These are phyloP conservation scores for Dactylellina leptospora DNA, from an alignment of 2,329 filamentous ascomycete species.

Conservation along the genomic window DNA sequence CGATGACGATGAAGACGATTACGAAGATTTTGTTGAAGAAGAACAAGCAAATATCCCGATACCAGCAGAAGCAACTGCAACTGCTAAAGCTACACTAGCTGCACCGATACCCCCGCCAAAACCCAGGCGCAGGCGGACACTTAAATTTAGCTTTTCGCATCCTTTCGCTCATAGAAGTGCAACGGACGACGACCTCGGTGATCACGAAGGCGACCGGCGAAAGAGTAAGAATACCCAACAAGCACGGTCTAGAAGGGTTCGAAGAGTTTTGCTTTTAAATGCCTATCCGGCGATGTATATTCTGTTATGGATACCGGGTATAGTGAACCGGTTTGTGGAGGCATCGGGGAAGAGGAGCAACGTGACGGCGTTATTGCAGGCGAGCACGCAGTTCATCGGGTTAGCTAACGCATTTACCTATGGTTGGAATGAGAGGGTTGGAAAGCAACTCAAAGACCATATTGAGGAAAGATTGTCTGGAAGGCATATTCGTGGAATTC, in stretches of 20 bases:
- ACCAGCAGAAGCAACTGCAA: background rate
- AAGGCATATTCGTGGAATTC: background rate
- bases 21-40: background rate
- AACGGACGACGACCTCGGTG: constrained; percentile 19
- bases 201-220: constrained; percentile 14
- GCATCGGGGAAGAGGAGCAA: constrained; percentile 55
- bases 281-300: constrained; percentile 61
- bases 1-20: background rate
- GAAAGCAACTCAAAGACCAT: constrained; percentile 14
- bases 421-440: constrained; percentile 60
- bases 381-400: constrained; percentile 61
- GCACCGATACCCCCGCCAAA: background rate
- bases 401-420: constrained; percentile 61
- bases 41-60: background rate
- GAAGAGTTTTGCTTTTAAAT: constrained; percentile 60
- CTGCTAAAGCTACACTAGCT: background rate
- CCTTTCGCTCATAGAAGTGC: constrained; percentile 28
- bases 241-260: constrained; percentile 29
- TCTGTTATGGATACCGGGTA: constrained; percentile 60
- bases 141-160: constrained; percentile 22
- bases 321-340: constrained; percentile 59
- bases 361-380: constrained; percentile 58
- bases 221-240: constrained; percentile 17
- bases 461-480: constrained; percentile 10
- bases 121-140: background rate